Conservation (phyloP, 257 asterid species). For the Nicotiana paniculata region DNA sequence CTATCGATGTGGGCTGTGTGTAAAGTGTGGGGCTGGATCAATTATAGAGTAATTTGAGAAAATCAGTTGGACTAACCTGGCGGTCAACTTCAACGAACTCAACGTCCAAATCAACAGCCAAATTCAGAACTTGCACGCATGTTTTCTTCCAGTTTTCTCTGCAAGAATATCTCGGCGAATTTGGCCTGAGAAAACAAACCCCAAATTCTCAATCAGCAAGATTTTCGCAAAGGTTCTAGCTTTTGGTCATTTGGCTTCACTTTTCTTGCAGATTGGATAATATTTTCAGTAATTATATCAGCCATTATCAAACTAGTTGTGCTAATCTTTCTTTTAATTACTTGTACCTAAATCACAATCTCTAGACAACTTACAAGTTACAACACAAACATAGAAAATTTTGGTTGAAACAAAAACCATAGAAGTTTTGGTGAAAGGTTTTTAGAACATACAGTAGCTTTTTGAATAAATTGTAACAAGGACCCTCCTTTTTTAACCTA, state of each 20-base stretch:
- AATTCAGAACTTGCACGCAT: slow-evolving; percentile 32
- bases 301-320: too few relatives aligned
- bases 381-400: too few relatives aligned
- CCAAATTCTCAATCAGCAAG: not conserved
- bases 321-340: too few relatives aligned
- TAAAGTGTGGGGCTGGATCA: too few relatives aligned
- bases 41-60: not conserved
- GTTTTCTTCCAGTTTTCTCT: slow-evolving; percentile 16
- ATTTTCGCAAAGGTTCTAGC: not conserved
- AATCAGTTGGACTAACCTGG: slow-evolving; percentile 25
- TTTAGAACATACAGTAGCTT: too few relatives aligned
- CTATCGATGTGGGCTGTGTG: too few relatives aligned
- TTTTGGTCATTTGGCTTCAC: not conserved
- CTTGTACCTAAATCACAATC: too few relatives aligned
- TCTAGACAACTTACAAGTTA: too few relatives aligned
- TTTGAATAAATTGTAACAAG: too few relatives aligned
- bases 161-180: not conserved
- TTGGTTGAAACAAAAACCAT: too few relatives aligned
- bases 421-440: too few relatives aligned
- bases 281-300: not conserved
- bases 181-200: slow-evolving; percentile 22
- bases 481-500: too few relatives aligned
- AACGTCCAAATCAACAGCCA: slow-evolving; percentile 44
- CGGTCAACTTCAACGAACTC: slow-evolving; percentile 48
- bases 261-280: not conserved